phyloP scores from a whole-genome alignment of 306 rosid species.

The Medicago truncatula region DNA sequence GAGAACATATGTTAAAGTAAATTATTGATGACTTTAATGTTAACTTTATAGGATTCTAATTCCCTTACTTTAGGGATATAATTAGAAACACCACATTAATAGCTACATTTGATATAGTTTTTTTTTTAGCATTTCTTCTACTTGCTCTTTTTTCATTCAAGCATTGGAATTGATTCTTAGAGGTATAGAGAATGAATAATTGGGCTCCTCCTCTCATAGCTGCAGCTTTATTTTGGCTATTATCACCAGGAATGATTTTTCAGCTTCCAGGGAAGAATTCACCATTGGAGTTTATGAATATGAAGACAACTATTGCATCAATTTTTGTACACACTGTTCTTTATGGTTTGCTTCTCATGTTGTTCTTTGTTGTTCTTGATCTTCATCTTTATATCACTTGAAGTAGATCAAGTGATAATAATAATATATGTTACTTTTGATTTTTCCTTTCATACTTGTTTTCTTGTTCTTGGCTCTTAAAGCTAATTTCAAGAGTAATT shows the following conservation, averaged over 20 bases:
- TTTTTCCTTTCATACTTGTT: neutral
- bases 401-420: slow-evolving; percentile 1
- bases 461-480: neutral
- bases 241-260: slow-evolving; percentile 82
- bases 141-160: slow-evolving; percentile 27
- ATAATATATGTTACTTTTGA: neutral
- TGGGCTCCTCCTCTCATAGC: slow-evolving; percentile 92
- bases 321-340: slow-evolving; percentile 85
- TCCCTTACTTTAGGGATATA: slow-evolving; percentile 34
- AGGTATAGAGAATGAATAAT: slow-evolving; percentile 55
- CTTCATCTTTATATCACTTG: slow-evolving; percentile 66
- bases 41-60: slow-evolving; percentile 62
- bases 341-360: slow-evolving; percentile 72
- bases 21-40: slow-evolving; percentile 40
- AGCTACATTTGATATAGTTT: neutral
- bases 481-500: neutral
- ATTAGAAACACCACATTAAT: neutral
- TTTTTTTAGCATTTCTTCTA: neutral
- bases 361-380: slow-evolving; percentile 74
- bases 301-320: slow-evolving; percentile 82
- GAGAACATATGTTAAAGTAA: slow-evolving; percentile 40
- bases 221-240: slow-evolving; percentile 71
- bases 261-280: slow-evolving; percentile 82
- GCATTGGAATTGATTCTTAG: neutral
- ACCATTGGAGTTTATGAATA: slow-evolving; percentile 77